phyloP scores from a whole-genome alignment of 805 yeast genomes.

The Wickerhamiella brachini region DNA sequence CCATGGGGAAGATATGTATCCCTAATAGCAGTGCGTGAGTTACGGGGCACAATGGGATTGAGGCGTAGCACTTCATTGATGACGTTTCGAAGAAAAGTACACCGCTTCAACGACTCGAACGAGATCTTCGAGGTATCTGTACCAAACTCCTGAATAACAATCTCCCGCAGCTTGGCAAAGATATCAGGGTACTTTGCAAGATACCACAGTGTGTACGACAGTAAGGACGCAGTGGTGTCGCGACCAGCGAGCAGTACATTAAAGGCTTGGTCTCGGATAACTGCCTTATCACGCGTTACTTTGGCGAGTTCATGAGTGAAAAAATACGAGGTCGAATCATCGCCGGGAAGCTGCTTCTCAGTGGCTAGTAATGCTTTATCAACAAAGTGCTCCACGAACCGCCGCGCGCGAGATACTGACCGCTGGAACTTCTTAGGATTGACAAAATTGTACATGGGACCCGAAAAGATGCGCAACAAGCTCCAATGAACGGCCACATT shows the following conservation, averaged over 20 bases:
- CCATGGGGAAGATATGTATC: constrained; percentile 35
- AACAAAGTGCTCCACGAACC: constrained; percentile 29
- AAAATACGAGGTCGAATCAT: constrained; percentile 21
- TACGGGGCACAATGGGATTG: constrained; percentile 34
- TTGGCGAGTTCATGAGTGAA: constrained; percentile 32
- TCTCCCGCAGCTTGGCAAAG: constrained; percentile 24
- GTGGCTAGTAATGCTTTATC: constrained; percentile 23
- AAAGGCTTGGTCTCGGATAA: constrained; percentile 32
- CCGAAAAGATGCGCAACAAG: neutral
- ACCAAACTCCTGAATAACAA: constrained; percentile 13
- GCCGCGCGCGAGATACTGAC: constrained; percentile 22
- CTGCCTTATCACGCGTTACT: constrained; percentile 30
- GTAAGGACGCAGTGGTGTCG: constrained; percentile 35
- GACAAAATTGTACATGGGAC: constrained; percentile 11
- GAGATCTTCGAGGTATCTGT: constrained; percentile 20
- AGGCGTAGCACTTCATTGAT: constrained; percentile 32
- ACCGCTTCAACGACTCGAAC: constrained; percentile 32
- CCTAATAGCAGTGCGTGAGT: constrained; percentile 29
- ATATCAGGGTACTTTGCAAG: constrained; percentile 29
- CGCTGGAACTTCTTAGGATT: constrained; percentile 22
- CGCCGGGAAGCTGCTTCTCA: constrained; percentile 7
- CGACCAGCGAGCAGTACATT: constrained; percentile 35
- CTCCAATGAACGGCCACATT: constrained; percentile 2
- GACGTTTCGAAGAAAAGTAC: constrained; percentile 31
- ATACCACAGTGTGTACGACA: constrained; percentile 29